These are phyloP conservation scores for Thielaviopsis musarum DNA, from an alignment of 2,329 filamentous ascomycete genomes.

Conservation along the genomic window DNA sequence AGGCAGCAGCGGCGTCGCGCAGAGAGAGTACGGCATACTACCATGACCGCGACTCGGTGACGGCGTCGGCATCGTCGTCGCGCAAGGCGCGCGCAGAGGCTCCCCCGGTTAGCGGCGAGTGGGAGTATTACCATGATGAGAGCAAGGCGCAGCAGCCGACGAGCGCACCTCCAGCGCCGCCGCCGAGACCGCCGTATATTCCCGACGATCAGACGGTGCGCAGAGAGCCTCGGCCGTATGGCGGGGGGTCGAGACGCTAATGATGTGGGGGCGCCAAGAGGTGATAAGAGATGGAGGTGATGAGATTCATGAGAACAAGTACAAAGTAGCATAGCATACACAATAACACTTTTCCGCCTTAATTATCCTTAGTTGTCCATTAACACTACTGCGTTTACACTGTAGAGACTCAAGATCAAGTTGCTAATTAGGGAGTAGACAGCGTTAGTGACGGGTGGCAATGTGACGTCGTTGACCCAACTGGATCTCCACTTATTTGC, in stretches of 20 bases:
- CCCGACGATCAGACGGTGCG: conserved; percentile 1
- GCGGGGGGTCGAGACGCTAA: not conserved
- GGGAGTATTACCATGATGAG: conserved; percentile 4
- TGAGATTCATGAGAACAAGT: not conserved
- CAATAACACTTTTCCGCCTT: not conserved
- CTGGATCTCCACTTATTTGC: no score
- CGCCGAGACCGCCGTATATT: conserved; percentile 9
- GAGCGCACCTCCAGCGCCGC: conserved; percentile 3
- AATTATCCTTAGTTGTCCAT: no score
- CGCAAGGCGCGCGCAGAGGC: conserved; percentile 1
- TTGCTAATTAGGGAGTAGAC: no score
- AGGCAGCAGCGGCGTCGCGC: conserved; percentile 1
- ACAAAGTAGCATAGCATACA: not conserved
- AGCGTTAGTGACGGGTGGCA: no score
- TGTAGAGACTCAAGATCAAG: no score
- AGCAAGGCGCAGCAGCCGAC: not conserved
- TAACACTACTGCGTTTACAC: no score
- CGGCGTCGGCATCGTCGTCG: not conserved
- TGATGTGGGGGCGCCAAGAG: not conserved
- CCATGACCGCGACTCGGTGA: conserved; percentile 1
- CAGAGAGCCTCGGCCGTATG: conserved; percentile 10
- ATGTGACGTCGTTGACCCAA: no score
- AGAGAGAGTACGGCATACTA: conserved; percentile 6
- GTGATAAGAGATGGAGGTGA: not conserved
- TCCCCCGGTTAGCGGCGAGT: conserved; percentile 1